A percentile compares a stretch with the other conserved stretches of the same genome.
These are phyloP conservation scores for Pythium folliculosum DNA, from an alignment of 352 stramenopile species.

Conservation along the genomic window DNA sequence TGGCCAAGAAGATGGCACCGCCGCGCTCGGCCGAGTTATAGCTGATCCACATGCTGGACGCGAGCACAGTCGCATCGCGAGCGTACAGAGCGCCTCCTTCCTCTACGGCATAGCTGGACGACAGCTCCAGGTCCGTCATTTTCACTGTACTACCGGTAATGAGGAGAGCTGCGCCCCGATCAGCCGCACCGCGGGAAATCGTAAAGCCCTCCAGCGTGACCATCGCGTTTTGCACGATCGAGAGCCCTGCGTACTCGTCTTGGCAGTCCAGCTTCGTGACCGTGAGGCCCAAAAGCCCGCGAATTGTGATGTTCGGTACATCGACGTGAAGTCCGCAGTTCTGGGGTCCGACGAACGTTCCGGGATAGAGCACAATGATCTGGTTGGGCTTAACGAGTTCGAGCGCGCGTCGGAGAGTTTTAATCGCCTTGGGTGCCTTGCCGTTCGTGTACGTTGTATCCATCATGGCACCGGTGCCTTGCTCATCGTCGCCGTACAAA, in stretches of 20 bases:
- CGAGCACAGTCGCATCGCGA: conserved; percentile 27
- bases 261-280: conserved; percentile 49
- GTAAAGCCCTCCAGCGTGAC: conserved; percentile 33
- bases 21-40: conserved; percentile 7
- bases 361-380: conserved; percentile 57
- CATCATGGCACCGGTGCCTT: conserved; percentile 61
- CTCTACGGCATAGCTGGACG: conserved; percentile 11
- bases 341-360: conserved; percentile 31
- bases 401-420: conserved; percentile 46
- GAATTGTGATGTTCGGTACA: conserved; percentile 34
- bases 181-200: conserved; percentile 25
- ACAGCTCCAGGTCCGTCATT: conserved; percentile 14
- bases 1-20: conserved; percentile 18
- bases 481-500: conserved; percentile 43
- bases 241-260: conserved; percentile 27
- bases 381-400: conserved; percentile 33
- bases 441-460: conserved; percentile 39
- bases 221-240: conserved; percentile 18
- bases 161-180: conserved; percentile 35
- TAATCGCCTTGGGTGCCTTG: conserved; percentile 54
- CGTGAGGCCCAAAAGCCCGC: conserved; percentile 37
- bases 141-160: conserved; percentile 19
- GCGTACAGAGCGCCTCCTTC: conserved; percentile 42
- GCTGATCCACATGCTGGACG: conserved; percentile 12
- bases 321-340: conserved; percentile 47